Base-by-base conservation (phyloP, 1,284 basidiomycete genomes). In the Cystobasidiaceae sp. region DNA sequence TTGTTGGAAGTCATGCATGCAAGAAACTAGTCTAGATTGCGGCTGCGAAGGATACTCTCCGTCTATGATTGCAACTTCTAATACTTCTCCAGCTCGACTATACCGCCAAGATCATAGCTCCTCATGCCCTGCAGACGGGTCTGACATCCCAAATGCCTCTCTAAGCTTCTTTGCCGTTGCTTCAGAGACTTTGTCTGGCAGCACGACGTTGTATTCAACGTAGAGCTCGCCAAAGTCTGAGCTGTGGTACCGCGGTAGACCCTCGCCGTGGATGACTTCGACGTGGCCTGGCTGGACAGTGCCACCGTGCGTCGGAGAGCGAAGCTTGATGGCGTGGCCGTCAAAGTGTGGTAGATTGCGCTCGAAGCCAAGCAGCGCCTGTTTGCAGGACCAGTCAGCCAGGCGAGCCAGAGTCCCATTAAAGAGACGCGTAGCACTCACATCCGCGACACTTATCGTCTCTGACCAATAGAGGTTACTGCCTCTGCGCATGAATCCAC, bases 221-320 rank as follows among this genome's bases (percentile, higher is more conserved):
- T 85, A 97, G 60, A 97, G 80, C 76, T 93, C 86, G 28, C 93
- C 93, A 69, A 86, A 82, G 2, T 71, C 73, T 9, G 70, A 67
- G 30, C 61, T 57, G 66, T 75, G 74, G 44, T 73, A 73, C 25
- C 70, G 66, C 0, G 74, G 74, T 71, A 80, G 77, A 2, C 93
- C 93, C 75, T 97, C 90, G 37, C 83, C 89, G 70, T 86, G 82
- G 52, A 97, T 82, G 13, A 82, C 84, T 75, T 96, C 88, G 6
- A 96, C 89, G 75, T 87, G 90, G 4, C 88, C 89, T 69, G 93
- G 93, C 75, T 97, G 93, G 41, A 93, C 96, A 1, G 93, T 89
- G 13, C 85, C 87, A 34, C 81, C 79, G 60, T 90, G 82, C 43
- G 59, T 81, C 13, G 61, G 51, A 17, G 41, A 34, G 8, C 34